Conservation (phyloP, 139 green algal genomes). For the Pleodorina starrii region DNA sequence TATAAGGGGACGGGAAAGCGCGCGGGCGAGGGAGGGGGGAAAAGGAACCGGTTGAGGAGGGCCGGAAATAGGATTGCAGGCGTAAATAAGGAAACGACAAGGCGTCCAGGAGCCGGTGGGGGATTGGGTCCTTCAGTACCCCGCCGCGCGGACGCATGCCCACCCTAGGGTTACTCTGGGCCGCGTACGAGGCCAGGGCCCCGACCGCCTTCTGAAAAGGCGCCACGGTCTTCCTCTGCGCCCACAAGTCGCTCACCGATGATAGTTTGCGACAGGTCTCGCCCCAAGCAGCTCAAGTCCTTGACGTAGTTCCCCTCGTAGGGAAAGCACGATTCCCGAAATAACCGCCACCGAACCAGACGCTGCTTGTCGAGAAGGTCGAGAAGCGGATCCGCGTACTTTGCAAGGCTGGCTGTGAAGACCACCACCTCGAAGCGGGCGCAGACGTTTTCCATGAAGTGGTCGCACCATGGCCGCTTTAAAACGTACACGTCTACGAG, state of each 20-base stretch:
- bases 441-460: constrained; percentile 88
- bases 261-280: constrained; percentile 85
- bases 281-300: constrained; percentile 90
- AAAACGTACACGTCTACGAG: constrained; percentile 96
- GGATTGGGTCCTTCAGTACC: too few relatives aligned
- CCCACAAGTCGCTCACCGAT: constrained; percentile 78
- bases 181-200: too few relatives aligned
- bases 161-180: too few relatives aligned
- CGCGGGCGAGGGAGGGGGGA: too few relatives aligned
- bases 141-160: too few relatives aligned
- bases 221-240: too few relatives aligned
- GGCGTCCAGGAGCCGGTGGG: too few relatives aligned
- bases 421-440: constrained; percentile 79
- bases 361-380: constrained; percentile 87
- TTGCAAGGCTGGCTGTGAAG: constrained; percentile 93
- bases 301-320: constrained; percentile 85
- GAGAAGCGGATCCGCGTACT: constrained; percentile 94
- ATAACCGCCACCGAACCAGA: constrained; percentile 91
- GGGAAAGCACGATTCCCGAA: constrained; percentile 93
- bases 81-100: too few relatives aligned
- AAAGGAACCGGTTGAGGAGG: too few relatives aligned
- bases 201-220: too few relatives aligned
- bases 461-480: constrained; percentile 94
- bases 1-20: too few relatives aligned
- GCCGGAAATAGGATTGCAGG: too few relatives aligned